Evolutionary conservation across 2,329 filamentous ascomycete genomes (phyloP).

Genomic region (Colletotrichum brevisporum): DNA sequence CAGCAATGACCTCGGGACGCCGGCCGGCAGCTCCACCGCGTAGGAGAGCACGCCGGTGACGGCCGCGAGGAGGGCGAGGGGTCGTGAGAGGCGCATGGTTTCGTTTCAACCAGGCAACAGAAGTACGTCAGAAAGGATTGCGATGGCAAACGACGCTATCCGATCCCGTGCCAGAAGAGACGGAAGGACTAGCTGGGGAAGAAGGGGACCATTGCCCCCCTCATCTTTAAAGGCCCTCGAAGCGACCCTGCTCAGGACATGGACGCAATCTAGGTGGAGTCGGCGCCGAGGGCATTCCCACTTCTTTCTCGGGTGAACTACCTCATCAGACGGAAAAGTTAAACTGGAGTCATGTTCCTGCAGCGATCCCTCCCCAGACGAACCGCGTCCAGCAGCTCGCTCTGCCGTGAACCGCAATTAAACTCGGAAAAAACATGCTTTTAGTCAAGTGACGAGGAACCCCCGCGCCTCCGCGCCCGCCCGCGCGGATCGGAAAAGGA

Average conservation of each 20-base stretch:
- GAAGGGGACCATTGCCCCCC: background rate
- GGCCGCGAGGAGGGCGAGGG: slow-evolving; percentile 22
- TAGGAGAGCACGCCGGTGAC: slow-evolving; percentile 25
- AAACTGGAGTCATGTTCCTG: slow-evolving; percentile 7
- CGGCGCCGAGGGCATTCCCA: slow-evolving; percentile 29
- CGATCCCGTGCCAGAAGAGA: slow-evolving; percentile 1
- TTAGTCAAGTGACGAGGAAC: background rate
- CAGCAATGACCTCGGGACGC: slow-evolving; percentile 35
- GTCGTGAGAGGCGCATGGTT: slow-evolving; percentile 24
- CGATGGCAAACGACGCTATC: slow-evolving; percentile 25
- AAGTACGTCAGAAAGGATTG: slow-evolving; percentile 12
- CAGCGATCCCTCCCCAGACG: background rate
- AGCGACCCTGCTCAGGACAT: background rate
- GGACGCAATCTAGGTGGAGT: slow-evolving; percentile 20
- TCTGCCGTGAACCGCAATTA: background rate
- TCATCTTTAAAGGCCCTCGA: slow-evolving; percentile 28
- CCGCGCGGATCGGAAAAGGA: slow-evolving; percentile 18
- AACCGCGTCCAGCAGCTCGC: background rate
- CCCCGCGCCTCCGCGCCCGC: slow-evolving; percentile 17
- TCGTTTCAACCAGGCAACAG: background rate
- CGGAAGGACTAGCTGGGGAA: background rate
- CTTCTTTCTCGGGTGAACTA: slow-evolving; percentile 32
- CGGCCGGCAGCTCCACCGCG: slow-evolving; percentile 38
- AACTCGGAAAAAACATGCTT: slow-evolving; percentile 27
- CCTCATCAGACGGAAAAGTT: slow-evolving; percentile 35